Percentiles rank a stretch among this genome's conserved stretches.
phyloP scores from a whole-genome alignment of 1,139 yeast species.

The Suhomyces ambrosiae region DNA sequence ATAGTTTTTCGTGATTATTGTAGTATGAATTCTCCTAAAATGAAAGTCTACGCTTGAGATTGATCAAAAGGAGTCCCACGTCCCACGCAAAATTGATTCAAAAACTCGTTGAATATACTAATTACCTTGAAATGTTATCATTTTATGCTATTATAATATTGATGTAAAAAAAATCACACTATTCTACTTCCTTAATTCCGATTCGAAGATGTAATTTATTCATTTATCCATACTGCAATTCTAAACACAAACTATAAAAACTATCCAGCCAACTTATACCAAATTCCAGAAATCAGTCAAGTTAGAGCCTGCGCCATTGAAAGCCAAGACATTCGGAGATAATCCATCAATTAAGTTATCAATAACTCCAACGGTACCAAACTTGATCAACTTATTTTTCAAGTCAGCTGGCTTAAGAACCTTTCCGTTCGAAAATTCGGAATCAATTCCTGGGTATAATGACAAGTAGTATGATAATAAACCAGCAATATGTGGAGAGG shows the following conservation, averaged over 20 bases:
- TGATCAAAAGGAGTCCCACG: too few relatives aligned
- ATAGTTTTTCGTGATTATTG: too few relatives aligned
- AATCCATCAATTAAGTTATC: constrained; percentile 21
- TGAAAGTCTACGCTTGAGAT: too few relatives aligned
- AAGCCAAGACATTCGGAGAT: constrained; percentile 29
- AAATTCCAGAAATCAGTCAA: constrained; percentile 25
- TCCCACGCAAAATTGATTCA: too few relatives aligned
- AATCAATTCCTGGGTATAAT: constrained; percentile 56
- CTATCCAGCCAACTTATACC: not conserved
- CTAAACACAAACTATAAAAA: constrained; percentile 1
- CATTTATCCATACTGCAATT: not conserved
- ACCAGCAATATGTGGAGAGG: constrained; percentile 96
- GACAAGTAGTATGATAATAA: constrained; percentile 86
- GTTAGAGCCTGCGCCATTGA: constrained; percentile 29
- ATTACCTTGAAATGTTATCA: too few relatives aligned
- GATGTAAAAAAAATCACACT: too few relatives aligned
- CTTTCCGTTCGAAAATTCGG: constrained; percentile 30
- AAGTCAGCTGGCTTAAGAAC: constrained; percentile 35
- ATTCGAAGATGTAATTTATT: too few relatives aligned
- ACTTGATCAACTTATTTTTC: constrained; percentile 39
- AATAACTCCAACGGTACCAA: constrained; percentile 38
- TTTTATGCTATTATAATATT: too few relatives aligned
- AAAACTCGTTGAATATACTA: too few relatives aligned
- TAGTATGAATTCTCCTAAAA: too few relatives aligned
- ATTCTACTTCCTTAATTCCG: too few relatives aligned